Percentiles rank a stretch among this genome's conserved stretches.
Conservation (phyloP, 1,284 basidiomycete genomes). For the Hymenochaete sp. region DNA sequence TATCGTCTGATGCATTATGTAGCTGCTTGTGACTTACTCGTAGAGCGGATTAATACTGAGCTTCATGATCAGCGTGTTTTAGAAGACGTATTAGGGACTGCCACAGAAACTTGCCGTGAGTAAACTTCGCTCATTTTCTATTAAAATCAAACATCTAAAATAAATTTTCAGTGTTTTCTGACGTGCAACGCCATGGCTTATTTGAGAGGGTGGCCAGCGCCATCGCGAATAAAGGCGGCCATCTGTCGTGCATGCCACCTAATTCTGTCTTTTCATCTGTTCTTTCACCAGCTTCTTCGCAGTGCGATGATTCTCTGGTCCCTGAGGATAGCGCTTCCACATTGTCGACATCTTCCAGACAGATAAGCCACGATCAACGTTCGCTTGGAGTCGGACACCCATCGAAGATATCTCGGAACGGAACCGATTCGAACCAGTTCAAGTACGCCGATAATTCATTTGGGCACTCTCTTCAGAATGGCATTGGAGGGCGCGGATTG, state of each 20-base stretch:
- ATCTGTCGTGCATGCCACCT: constrained; percentile 8
- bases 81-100: constrained; percentile 37
- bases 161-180: constrained; percentile 11
- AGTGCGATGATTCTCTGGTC: constrained; percentile 3
- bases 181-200: constrained; percentile 6
- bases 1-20: constrained; percentile 21
- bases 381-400: constrained; percentile 8
- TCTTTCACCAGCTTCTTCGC: background rate
- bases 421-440: background rate
- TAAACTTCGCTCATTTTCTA: constrained; percentile 31
- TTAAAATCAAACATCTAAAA: constrained; percentile 11
- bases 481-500: background rate
- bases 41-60: constrained; percentile 29
- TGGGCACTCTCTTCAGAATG: background rate
- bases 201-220: constrained; percentile 2
- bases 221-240: constrained; percentile 4
- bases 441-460: constrained; percentile 1
- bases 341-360: background rate
- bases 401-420: constrained; percentile 7
- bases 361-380: constrained; percentile 2
- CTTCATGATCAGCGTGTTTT: constrained; percentile 32
- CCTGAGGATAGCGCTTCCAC: constrained; percentile 3
- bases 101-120: constrained; percentile 49
- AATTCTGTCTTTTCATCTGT: too few relatives aligned
- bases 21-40: constrained; percentile 30